Conservation (phyloP, 2,329 filamentous ascomycete genomes). For the Ceratocystis papillata region DNA sequence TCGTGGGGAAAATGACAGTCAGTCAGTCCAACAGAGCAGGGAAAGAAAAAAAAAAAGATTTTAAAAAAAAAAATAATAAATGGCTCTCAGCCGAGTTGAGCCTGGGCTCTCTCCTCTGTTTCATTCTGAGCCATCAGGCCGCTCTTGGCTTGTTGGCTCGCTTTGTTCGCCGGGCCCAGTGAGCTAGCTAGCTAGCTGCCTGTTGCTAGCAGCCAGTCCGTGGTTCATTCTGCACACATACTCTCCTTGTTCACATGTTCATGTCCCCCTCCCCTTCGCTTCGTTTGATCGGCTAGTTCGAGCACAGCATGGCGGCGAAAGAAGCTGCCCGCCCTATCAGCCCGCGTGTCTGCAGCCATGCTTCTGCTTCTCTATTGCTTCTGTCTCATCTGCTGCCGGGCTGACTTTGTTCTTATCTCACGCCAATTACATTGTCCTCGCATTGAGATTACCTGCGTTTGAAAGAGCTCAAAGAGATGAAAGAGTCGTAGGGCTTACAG, state of each 20-base stretch:
- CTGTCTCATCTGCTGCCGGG: no score
- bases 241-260: background rate
- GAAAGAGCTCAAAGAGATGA: no score
- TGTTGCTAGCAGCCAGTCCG: background rate
- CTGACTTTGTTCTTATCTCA: no score
- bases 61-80: background rate
- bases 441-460: no score
- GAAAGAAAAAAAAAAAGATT: background rate
- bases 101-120: constrained; percentile 2
- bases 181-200: no score
- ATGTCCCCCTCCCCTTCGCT: background rate
- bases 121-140: background rate
- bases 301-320: background rate
- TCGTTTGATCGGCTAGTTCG: constrained; percentile 8
- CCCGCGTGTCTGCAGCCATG: no score
- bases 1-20: background rate
- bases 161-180: background rate
- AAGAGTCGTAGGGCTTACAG: no score
- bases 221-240: background rate
- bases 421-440: no score
- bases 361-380: no score
- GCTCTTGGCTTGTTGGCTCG: background rate
- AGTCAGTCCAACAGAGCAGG: background rate
- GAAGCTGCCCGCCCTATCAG: background rate
- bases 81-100: background rate